Evolutionary conservation across 257 asterid species (phyloP).

Genomic region (Cynanchum wilfordii): DNA sequence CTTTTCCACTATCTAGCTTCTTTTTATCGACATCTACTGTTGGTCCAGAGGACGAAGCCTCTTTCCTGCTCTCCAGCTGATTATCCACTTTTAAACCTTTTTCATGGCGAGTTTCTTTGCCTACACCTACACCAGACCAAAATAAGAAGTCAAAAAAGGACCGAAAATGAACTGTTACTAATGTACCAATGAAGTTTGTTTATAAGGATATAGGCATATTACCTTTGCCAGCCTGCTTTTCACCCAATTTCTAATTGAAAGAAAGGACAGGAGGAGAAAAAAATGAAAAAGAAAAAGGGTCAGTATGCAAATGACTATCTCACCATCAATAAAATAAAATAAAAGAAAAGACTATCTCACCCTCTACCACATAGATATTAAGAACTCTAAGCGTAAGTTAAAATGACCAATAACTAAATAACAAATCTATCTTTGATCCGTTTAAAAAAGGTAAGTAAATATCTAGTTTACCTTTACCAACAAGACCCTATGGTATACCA

Average conservation of each 20-base stretch:
- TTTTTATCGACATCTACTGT: slow-evolving; percentile 35
- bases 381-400: background rate
- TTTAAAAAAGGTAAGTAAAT: background rate
- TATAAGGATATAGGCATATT: slow-evolving; percentile 10
- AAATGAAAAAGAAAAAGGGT: background rate
- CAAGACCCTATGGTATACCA: background rate
- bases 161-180: background rate
- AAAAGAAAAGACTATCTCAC: background rate
- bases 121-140: slow-evolving; percentile 34
- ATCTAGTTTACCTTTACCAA: background rate
- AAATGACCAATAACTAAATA: background rate
- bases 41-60: slow-evolving; percentile 33
- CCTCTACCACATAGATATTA: too few species aligned
- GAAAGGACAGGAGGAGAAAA: too few species aligned
- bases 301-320: background rate
- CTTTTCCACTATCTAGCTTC: slow-evolving; percentile 34
- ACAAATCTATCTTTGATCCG: background rate
- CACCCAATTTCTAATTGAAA: slow-evolving; percentile 37
- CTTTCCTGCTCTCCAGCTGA: slow-evolving; percentile 44
- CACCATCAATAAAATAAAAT: too few species aligned
- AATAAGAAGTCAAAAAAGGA: slow-evolving; percentile 11
- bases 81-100: slow-evolving; percentile 32
- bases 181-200: background rate
- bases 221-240: slow-evolving; percentile 57
- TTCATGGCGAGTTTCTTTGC: slow-evolving; percentile 30